Evolutionary conservation across 2,329 filamentous ascomycete genomes (phyloP).

Genomic region (Sclerotinia sclerotiorum): DNA sequence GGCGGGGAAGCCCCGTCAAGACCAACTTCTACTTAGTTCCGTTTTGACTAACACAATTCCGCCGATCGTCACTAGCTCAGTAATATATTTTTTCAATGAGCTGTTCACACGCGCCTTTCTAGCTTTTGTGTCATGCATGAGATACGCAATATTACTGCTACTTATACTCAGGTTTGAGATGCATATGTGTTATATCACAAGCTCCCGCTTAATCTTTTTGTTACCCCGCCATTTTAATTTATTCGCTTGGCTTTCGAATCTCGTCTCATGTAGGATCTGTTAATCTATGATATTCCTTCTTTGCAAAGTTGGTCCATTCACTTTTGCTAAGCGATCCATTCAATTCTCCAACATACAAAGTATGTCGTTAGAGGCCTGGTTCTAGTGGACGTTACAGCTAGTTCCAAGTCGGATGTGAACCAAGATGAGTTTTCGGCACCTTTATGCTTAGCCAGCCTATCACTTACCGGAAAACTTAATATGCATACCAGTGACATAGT

Average conservation of each 20-base stretch:
- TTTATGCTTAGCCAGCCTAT: background rate
- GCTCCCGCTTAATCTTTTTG: background rate
- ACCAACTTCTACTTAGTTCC: no score
- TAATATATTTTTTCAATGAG: background rate
- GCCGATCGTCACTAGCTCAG: no score
- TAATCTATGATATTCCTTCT: background rate
- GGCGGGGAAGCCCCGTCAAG: background rate
- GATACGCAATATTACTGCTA: background rate
- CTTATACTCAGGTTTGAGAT: background rate
- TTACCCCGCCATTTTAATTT: background rate
- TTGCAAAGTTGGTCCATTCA: background rate
- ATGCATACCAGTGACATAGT: background rate
- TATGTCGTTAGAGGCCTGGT: background rate
- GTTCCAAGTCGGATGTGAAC: background rate
- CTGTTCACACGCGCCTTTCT: background rate
- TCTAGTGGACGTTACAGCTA: background rate
- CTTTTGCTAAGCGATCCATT: background rate
- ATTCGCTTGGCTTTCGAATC: background rate
- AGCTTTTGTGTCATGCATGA: background rate
- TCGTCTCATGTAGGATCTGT: constrained; percentile 2
- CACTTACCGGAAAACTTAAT: background rate
- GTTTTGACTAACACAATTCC: no score
- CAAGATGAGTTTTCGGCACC: background rate
- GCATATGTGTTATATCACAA: background rate
- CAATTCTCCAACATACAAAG: background rate